Evolutionary conservation across 257 asterid genomes (phyloP).

Genomic region (Nicotiana tabacum): DNA sequence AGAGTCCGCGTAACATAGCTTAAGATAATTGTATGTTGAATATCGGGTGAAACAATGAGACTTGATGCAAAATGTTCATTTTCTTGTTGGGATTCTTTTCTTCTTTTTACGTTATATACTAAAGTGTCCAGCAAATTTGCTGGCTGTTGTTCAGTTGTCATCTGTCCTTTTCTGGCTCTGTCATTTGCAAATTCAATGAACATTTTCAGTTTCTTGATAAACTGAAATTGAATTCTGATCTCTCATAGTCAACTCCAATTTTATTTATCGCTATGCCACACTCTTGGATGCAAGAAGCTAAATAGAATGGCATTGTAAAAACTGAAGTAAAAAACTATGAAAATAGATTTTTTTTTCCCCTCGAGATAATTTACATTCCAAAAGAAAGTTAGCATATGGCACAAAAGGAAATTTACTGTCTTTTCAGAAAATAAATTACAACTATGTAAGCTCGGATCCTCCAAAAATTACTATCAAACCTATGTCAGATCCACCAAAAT

Average conservation of each 20-base stretch:
- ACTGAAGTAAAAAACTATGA: background rate
- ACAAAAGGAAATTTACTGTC: too few species aligned
- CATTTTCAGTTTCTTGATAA: background rate
- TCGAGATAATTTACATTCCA: too few species aligned
- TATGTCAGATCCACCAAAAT: too few species aligned
- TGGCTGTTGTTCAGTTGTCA: background rate
- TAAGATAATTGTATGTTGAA: conserved; percentile 20
- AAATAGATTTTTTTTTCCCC: too few species aligned
- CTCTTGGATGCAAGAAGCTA: background rate
- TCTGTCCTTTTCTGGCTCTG: background rate
- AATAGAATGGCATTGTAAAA: background rate
- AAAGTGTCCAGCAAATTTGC: background rate
- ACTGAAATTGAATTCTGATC: background rate
- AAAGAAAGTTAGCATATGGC: too few species aligned
- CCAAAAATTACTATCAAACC: too few species aligned
- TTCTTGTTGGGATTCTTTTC: conserved; percentile 8
- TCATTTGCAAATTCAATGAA: conserved; percentile 8
- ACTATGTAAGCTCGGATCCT: too few species aligned
- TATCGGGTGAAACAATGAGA: conserved; percentile 16
- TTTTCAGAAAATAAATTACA: too few species aligned
- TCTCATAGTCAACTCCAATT: background rate
- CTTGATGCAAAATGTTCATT: background rate
- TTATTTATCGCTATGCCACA: background rate
- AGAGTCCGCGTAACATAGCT: too few species aligned
- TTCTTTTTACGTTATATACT: background rate